Evolutionary conservation across 2,329 filamentous ascomycete species (phyloP), one percentile per base, ranked within the genome.

Genomic region (Hyphodiscus sp.): DNA sequence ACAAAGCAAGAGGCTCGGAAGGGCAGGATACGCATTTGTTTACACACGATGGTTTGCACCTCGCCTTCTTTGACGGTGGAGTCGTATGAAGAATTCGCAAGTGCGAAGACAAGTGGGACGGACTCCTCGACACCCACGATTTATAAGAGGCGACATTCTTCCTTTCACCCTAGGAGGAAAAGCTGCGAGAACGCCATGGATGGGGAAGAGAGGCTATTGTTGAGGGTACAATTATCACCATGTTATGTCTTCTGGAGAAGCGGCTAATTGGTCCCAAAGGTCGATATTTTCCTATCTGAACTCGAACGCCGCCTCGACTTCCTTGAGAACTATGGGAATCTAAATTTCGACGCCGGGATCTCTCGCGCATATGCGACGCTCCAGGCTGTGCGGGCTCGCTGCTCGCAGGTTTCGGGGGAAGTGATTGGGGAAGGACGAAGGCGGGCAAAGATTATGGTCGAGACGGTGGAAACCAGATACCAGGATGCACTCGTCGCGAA

Each of bases 401-500:
- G 94, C 71, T 90, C 89, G 41, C 84, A 91, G 59, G 91, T 92
- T 19, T 95, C 91, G 0, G 92, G 90, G 58, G 92, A 94, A 67
- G 81, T 96, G 46, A 82, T 97, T 61, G 94, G 91, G 53, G 89
- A 88, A 41, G 91, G 94, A 20, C 85, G 89, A 50, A 83, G 89
- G 59, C 82, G 91, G 56, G 83, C 95, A 55, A 87, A 89, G 59
- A 82, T 97, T 54, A 85, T 97, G 74, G 90, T 99, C 33, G 92
- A 97, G 64, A 96, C 91, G 0, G 76, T 99, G 15, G 94, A 99
- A 70, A 79, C 80, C 26, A 81, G 89, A 59, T 99, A 96, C 71
- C 86, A 95, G 58, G 89, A 94, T 63, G 91, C 88, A 1, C 73
- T 99, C 59, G 85, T 81, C 16, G 88, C 87, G 2, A 90, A 91